Conservation (phyloP, 345 rosid species). For the sweet orange (Citrus sinensis) region DNA sequence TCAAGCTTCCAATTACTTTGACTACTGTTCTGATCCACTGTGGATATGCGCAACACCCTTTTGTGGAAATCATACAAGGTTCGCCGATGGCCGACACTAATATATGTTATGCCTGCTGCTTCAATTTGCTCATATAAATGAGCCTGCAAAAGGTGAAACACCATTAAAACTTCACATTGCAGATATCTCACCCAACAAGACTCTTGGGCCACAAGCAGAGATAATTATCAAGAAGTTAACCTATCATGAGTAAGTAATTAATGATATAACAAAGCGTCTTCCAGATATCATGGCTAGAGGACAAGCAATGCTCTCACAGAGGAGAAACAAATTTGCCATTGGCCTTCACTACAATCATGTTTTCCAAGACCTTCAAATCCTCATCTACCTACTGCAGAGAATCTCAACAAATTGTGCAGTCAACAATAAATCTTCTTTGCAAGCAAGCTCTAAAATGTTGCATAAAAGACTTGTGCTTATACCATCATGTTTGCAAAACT, state of each 20-base stretch:
- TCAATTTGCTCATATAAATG: conserved; percentile 69
- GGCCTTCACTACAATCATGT: neutral
- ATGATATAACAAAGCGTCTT: neutral
- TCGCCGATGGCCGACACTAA: conserved; percentile 83
- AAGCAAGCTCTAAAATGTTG: neutral
- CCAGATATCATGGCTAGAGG: neutral
- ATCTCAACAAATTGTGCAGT: neutral
- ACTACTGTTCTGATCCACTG: conserved; percentile 40
- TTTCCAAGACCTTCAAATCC: neutral
- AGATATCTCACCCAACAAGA: neutral
- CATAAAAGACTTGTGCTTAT: neutral
- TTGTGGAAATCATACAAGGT: conserved; percentile 58
- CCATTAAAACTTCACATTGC: neutral
- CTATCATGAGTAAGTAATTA: neutral
- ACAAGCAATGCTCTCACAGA: neutral
- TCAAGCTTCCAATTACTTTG: conserved; percentile 57
- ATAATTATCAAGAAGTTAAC: neutral
- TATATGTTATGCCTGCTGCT: conserved; percentile 73
- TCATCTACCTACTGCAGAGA: neutral
- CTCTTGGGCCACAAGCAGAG: neutral
- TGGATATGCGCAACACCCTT: conserved; percentile 51
- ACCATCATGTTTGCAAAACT: neutral
- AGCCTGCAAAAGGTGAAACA: conserved; percentile 35
- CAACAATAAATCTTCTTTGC: neutral
- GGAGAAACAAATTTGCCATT: neutral